phyloP scores from a whole-genome alignment of 2,329 filamentous ascomycete species.

The Talaromyces albobiverticillius region DNA sequence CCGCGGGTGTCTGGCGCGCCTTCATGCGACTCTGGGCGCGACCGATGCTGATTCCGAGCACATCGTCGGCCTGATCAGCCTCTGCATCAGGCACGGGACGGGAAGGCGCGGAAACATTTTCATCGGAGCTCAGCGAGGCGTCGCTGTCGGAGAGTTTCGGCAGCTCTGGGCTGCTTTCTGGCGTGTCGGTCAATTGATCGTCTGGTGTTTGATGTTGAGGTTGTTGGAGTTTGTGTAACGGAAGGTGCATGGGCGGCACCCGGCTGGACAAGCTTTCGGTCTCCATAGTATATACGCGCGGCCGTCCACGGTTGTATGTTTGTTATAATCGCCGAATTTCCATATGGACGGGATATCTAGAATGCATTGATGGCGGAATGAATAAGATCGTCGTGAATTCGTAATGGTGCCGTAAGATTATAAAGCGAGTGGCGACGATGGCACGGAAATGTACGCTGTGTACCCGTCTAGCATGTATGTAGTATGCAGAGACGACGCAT shows the following conservation, averaged over 20 bases:
- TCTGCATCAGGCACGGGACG: constrained; percentile 19
- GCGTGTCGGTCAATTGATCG: not conserved
- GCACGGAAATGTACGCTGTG: no score
- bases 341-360: not conserved
- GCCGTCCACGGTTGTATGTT: not conserved
- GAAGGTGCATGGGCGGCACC: not conserved
- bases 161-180: not conserved
- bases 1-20: constrained; percentile 56
- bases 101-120: not conserved
- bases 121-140: constrained; percentile 7
- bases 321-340: not conserved
- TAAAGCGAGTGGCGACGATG: no score
- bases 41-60: constrained; percentile 60
- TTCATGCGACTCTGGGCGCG: constrained; percentile 55
- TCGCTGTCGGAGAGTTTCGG: constrained; percentile 6
- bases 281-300: no score
- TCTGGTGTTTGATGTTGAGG: not conserved
- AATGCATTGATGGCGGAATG: not conserved
- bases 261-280: no score
- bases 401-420: no score
- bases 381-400: no score
- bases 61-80: constrained; percentile 35
- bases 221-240: not conserved
- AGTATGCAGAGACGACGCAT: no score
- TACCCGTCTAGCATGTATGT: no score